Evolutionary conservation across 1,284 basidiomycete genomes (phyloP).

Genomic region (Sanghuangporus sanghuang): DNA sequence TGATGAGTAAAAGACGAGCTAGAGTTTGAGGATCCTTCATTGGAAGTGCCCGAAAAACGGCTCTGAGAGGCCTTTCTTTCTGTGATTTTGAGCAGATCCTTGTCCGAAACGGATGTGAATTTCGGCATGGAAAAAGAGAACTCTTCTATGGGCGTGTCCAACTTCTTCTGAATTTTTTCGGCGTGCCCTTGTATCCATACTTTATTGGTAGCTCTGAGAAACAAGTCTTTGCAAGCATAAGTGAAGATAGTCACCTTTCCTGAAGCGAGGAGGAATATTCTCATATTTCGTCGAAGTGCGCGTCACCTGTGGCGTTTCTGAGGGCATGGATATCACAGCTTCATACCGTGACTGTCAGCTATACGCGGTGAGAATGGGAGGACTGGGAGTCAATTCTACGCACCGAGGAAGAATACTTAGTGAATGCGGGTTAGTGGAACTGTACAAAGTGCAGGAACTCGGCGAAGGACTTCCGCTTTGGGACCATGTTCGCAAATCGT

Average conservation of each 20-base stretch:
- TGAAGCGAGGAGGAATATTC: slow-evolving; percentile 12
- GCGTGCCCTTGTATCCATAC: slow-evolving; percentile 12
- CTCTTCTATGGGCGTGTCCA: slow-evolving; percentile 4
- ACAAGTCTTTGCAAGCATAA: not conserved
- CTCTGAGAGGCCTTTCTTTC: not conserved
- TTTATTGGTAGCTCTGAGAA: not conserved
- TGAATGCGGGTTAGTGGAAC: not conserved
- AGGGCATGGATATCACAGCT: not conserved
- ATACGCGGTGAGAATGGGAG: not conserved
- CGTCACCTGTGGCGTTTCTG: slow-evolving; percentile 13
- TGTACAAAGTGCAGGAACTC: not conserved
- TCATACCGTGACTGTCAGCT: not conserved
- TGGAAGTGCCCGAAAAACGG: not conserved
- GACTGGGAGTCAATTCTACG: not conserved
- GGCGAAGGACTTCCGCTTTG: not conserved
- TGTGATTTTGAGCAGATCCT: not conserved
- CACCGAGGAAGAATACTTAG: not conserved
- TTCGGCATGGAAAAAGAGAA: slow-evolving; percentile 2
- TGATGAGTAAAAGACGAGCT: not conserved
- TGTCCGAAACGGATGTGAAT: not conserved
- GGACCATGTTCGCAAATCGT: not conserved
- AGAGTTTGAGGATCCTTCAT: not conserved
- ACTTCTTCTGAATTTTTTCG: slow-evolving; percentile 7
- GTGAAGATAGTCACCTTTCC: slow-evolving; percentile 5
- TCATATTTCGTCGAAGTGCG: slow-evolving; percentile 13